These are phyloP conservation scores for Ascochyta fabae DNA, from an alignment of 2,329 filamentous ascomycete species.

Conservation along the genomic window DNA sequence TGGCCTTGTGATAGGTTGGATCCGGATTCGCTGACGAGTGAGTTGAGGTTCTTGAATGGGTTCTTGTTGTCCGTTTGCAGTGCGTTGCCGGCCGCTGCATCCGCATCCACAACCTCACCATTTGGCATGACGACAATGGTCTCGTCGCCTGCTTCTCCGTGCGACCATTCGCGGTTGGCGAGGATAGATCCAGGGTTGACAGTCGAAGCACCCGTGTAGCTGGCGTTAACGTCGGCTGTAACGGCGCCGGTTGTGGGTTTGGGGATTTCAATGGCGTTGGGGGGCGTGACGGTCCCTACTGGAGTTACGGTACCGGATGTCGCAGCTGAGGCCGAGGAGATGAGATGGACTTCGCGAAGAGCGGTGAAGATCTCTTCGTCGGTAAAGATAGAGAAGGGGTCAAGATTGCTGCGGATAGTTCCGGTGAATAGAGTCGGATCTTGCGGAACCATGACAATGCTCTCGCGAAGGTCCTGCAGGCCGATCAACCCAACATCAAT, in stretches of 20 bases:
- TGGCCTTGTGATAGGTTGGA: slow-evolving; percentile 96
- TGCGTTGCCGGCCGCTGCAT: slow-evolving; percentile 32
- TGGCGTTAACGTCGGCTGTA: slow-evolving; percentile 35
- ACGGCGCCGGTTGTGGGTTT: slow-evolving; percentile 38
- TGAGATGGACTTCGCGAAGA: slow-evolving; percentile 86
- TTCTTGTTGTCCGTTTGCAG: slow-evolving; percentile 81
- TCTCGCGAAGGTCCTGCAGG: slow-evolving; percentile 88
- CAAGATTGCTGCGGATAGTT: slow-evolving; percentile 88
- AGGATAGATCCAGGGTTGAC: slow-evolving; percentile 44
- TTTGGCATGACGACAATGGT: slow-evolving; percentile 42
- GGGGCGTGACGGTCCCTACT: slow-evolving; percentile 25
- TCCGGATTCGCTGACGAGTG: slow-evolving; percentile 85
- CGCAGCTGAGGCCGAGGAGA: slow-evolving; percentile 57
- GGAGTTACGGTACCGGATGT: slow-evolving; percentile 37
- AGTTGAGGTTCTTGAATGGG: slow-evolving; percentile 85
- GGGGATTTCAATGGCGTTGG: slow-evolving; percentile 40
- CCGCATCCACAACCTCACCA: slow-evolving; percentile 38
- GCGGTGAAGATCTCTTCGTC: slow-evolving; percentile 90
- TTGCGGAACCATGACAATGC: slow-evolving; percentile 97
- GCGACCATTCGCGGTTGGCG: slow-evolving; percentile 36
- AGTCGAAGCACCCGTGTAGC: slow-evolving; percentile 37
- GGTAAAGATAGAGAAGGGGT: slow-evolving; percentile 87
- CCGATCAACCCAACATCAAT: slow-evolving; percentile 91
- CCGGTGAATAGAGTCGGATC: slow-evolving; percentile 94
- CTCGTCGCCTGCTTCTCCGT: slow-evolving; percentile 37